These are phyloP conservation scores for Paramecium octaurelia DNA, from an alignment of 73 alveolate genomes.

Conservation along the genomic window DNA sequence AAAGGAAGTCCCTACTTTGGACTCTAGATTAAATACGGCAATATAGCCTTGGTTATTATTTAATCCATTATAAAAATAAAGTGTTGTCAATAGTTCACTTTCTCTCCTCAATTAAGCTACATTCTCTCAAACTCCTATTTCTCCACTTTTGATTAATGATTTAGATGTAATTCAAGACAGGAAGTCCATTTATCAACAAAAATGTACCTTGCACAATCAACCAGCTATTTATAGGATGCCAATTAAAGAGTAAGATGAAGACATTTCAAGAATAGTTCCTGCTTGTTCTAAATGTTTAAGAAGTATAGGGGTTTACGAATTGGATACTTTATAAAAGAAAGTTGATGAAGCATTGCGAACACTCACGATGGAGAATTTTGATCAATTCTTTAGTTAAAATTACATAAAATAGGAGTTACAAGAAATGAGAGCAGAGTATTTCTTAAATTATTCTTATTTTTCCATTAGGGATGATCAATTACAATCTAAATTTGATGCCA, in stretches of 20 bases:
- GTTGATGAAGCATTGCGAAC: conserved; percentile 11
- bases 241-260: background rate
- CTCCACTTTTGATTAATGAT: background rate
- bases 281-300: background rate
- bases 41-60: background rate
- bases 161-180: background rate
- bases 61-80: background rate
- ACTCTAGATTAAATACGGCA: too few species aligned
- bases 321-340: background rate
- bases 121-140: background rate
- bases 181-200: background rate
- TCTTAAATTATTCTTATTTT: background rate
- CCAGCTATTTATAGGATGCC: conserved; percentile 24
- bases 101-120: too few species aligned
- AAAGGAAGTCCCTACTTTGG: background rate
- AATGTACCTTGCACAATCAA: background rate
- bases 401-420: background rate
- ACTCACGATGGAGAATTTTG: background rate
- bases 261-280: background rate
- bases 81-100: background rate
- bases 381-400: background rate
- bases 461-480: background rate
- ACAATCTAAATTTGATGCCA: background rate
- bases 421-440: background rate
- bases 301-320: background rate